Base-by-base conservation (phyloP, 164 flowering plant genomes). In the Santalum album region DNA sequence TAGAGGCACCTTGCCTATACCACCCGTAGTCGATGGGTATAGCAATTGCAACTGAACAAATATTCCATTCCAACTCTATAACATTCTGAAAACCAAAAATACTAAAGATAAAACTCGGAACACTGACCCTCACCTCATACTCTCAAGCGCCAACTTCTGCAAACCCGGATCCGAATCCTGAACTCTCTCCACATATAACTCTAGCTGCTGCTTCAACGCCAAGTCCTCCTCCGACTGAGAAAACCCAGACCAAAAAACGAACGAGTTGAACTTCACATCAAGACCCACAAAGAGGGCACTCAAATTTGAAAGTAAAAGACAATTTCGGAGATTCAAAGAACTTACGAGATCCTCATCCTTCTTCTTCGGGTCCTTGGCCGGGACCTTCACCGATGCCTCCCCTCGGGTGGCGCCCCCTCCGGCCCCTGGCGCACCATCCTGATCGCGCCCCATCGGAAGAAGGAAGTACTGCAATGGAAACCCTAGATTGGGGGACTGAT, bases 171-270 rank as follows among this genome's bases (percentile, higher is more conserved):
- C 88, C 15, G 96, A 42, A 69, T 94, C 99, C 66, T 85, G 96
- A 56, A 75, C 92, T 54, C 97, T 73, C 66, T 86, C 99, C 11
- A 90, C 99, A 39, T 94, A 90, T 60, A 94, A 63, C 71, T 87
- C 99, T 78, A 94, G 54, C 24, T 94, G 95, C 69, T 94, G 92
- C 74, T 94, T 94, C 71, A 94, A 50, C 1, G 95, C 97, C 71
- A 94, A 71, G 65, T 94, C 99, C 70, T 94, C 97, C 22, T 94
- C 99, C 19, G 97, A 94, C 99, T 94, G 65, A 64, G 55, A 21
- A 45, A 6, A 23, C 53, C 25, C 12, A 51, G 45, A 36, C 61
- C 57, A 16, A 32, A 47, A n/a, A 12, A 38, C 3, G 17, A 12
- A 38, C 17, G 3, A 38, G 3, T 12, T 16, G 3, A 38, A 10